Conservation (phyloP, 2,329 filamentous ascomycete species). For the Clonostachys byssicola region DNA sequence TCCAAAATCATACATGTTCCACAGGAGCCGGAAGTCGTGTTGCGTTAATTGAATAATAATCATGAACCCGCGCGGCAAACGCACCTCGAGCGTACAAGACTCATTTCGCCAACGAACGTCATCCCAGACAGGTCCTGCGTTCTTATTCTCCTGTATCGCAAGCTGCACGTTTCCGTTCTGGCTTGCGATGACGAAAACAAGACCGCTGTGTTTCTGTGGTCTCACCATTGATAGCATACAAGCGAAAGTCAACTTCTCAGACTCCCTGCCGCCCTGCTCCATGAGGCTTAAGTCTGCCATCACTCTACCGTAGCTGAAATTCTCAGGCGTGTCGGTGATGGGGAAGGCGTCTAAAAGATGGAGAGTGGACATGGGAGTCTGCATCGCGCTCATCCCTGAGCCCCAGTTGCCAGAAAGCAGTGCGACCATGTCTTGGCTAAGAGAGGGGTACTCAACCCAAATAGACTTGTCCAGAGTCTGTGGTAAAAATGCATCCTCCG, state of each 20-base stretch:
- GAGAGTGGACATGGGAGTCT: slow-evolving; percentile 38
- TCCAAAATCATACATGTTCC: slow-evolving; percentile 83
- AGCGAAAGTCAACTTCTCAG: slow-evolving; percentile 64
- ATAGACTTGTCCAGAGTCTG: slow-evolving; percentile 77
- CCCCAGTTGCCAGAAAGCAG: slow-evolving; percentile 62
- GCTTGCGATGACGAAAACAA: slow-evolving; percentile 72
- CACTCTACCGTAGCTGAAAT: slow-evolving; percentile 78
- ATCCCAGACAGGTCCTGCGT: slow-evolving; percentile 70
- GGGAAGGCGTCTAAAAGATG: slow-evolving; percentile 67
- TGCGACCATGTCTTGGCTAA: slow-evolving; percentile 67
- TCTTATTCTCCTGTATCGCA: slow-evolving; percentile 64
- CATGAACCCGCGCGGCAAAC: slow-evolving; percentile 71
- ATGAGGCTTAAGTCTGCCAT: slow-evolving; percentile 71
- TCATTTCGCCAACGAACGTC: slow-evolving; percentile 77
- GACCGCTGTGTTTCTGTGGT: slow-evolving; percentile 61
- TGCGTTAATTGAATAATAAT: slow-evolving; percentile 68
- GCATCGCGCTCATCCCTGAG: slow-evolving; percentile 42
- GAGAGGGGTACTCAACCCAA: slow-evolving; percentile 73
- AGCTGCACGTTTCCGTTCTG: slow-evolving; percentile 77
- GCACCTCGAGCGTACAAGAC: slow-evolving; percentile 60
- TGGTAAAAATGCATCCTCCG: slow-evolving; percentile 64
- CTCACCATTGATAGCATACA: slow-evolving; percentile 75
- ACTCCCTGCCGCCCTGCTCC: slow-evolving; percentile 61
- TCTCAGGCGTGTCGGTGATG: slow-evolving; percentile 66
- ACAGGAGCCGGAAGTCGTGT: slow-evolving; percentile 73